Conservation (phyloP, 1,284 basidiomycete species). For the Ceratobasidium sp. region DNA sequence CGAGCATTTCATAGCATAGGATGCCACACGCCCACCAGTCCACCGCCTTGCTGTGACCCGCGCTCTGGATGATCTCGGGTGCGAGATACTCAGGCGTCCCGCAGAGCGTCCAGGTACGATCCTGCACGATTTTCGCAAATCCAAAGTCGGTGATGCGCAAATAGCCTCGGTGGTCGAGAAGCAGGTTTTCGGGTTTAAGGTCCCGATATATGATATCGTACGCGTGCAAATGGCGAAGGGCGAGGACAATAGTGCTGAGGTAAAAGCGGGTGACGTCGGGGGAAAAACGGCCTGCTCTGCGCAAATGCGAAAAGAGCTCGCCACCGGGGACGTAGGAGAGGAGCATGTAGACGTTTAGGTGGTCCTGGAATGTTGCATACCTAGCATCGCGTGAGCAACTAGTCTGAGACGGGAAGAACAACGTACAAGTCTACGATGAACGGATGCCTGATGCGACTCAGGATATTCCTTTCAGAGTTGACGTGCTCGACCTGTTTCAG, state of each 20-base stretch:
- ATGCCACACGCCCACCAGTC: constrained; percentile 99
- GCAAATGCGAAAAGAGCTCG: constrained; percentile 93
- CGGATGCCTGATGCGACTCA: constrained; percentile 82
- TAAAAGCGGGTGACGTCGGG: constrained; percentile 99
- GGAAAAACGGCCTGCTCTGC: constrained; percentile 92
- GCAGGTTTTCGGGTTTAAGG: constrained; percentile 96
- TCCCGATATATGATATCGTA: constrained; percentile 99
- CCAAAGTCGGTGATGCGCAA: constrained; percentile 98
- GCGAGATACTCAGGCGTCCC: constrained; percentile 97
- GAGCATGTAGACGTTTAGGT: constrained; percentile 96
- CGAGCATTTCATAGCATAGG: constrained; percentile 97
- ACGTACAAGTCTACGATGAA: constrained; percentile 74
- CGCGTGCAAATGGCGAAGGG: constrained; percentile 94
- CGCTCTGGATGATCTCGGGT: constrained; percentile 94
- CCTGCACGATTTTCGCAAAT: constrained; percentile 97
- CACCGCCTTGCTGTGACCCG: constrained; percentile 97
- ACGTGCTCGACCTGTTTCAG: constrained; percentile 99
- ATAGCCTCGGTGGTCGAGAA: constrained; percentile 87
- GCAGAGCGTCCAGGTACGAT: constrained; percentile 99
- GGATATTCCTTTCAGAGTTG: constrained; percentile 95
- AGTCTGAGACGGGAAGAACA: constrained; percentile 59
- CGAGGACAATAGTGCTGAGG: constrained; percentile 94
- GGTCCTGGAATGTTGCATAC: constrained; percentile 96
- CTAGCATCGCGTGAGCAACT: not conserved
- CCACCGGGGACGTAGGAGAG: constrained; percentile 98